phyloP scores from a whole-genome alignment of 768 basidiomycete species.

The Pleurotus cornucopiae region DNA sequence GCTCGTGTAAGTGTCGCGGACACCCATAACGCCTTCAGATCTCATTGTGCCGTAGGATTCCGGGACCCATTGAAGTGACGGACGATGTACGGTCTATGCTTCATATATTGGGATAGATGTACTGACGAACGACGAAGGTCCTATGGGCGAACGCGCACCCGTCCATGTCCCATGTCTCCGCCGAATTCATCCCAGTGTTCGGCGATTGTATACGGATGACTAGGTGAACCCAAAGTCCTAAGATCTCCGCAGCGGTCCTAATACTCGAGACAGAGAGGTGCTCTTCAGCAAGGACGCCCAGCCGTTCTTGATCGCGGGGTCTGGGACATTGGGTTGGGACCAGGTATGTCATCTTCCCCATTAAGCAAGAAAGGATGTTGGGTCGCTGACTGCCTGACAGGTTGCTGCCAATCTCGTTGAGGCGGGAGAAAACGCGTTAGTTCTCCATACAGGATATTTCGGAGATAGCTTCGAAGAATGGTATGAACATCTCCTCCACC shows the following conservation, averaged over 20 bases:
- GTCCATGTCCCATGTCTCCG: constrained; percentile 82
- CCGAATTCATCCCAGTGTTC: constrained; percentile 84
- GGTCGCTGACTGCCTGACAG: constrained; percentile 29
- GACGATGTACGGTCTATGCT: constrained; percentile 31
- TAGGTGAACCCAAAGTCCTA: constrained; percentile 34
- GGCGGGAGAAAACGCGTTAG: constrained; percentile 71
- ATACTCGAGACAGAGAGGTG: constrained; percentile 49
- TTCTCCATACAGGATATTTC: constrained; percentile 91
- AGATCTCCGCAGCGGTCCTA: not conserved
- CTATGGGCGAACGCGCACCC: constrained; percentile 93
- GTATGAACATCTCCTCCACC: constrained; percentile 33
- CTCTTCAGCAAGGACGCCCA: constrained; percentile 77
- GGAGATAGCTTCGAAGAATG: constrained; percentile 88
- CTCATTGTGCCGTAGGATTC: constrained; percentile 38
- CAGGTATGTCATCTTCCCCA: constrained; percentile 44
- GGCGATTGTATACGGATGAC: constrained; percentile 88
- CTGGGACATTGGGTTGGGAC: constrained; percentile 97
- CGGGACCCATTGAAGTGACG: constrained; percentile 59
- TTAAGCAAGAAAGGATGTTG: not conserved
- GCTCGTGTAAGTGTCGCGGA: constrained; percentile 37
- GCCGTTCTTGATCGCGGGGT: constrained; percentile 91
- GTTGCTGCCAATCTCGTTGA: constrained; percentile 91
- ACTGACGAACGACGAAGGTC: constrained; percentile 43
- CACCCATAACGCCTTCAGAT: not conserved
- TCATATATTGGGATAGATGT: not conserved